phyloP scores from a whole-genome alignment of 2,329 filamentous ascomycete species.

The Fusarium miscanthi region DNA sequence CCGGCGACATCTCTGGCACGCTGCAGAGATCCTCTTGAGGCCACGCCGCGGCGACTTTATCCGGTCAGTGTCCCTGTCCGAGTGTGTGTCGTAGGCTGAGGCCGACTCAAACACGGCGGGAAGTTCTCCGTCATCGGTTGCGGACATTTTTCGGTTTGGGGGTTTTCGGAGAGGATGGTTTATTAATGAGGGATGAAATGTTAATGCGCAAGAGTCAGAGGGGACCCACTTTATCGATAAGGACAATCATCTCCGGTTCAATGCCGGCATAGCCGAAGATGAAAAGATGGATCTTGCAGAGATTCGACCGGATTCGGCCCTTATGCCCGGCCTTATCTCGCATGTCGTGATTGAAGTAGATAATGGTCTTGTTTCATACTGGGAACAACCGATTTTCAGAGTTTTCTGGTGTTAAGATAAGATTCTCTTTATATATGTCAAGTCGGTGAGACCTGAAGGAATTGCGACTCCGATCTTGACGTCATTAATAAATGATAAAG shows the following conservation, averaged over 20 bases:
- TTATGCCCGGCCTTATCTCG: not conserved
- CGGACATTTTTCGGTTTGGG: constrained; percentile 9
- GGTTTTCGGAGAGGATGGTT: not conserved
- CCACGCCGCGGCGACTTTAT: constrained; percentile 29
- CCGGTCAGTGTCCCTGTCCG: constrained; percentile 14
- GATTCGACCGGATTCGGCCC: not conserved
- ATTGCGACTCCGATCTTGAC: not conserved
- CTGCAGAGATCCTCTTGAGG: constrained; percentile 35
- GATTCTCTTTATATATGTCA: not conserved
- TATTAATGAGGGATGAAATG: not conserved
- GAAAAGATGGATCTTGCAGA: not conserved
- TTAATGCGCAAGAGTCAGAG: constrained; percentile 6
- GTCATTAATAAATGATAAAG: not conserved
- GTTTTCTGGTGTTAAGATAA: not conserved
- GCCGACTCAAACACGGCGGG: constrained; percentile 17
- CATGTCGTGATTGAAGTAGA: not conserved
- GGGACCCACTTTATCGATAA: constrained; percentile 16
- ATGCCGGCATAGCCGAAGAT: constrained; percentile 16
- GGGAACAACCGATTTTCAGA: not conserved
- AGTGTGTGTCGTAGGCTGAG: constrained; percentile 17
- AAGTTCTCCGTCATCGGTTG: constrained; percentile 23
- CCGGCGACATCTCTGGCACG: constrained; percentile 38
- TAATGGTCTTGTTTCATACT: not conserved
- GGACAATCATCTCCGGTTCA: constrained; percentile 12
- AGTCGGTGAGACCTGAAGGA: not conserved